Evolutionary conservation across 2,329 filamentous ascomycete species (phyloP), one percentile per base, ranked within the genome.

Genomic region (Fusarium chuoi): DNA sequence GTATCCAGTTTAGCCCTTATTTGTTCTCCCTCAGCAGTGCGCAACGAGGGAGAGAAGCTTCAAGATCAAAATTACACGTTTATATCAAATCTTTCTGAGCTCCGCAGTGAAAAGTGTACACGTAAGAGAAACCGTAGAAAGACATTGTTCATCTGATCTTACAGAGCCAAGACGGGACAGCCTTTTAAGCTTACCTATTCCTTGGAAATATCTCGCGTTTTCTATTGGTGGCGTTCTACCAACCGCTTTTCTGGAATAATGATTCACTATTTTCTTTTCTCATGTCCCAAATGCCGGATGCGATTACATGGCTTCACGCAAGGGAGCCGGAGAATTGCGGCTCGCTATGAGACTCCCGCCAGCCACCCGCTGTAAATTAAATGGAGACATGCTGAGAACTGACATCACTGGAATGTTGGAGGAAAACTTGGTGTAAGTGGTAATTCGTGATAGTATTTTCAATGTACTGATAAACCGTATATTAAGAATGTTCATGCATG

Each of bases 401-500:
- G 49, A 70, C 67, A 70, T 61, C 42, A 66, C 61, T 70, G 68
- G 66, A 70, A 70, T 61, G 67, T 28, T 33, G 33, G 4, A 56
- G 8, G 24, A 5, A 41, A 55, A 18, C 26, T 20, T 26, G 18
- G n/a, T 61, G 5, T 56, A 66, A 70, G 61, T 70, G 42, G 42
- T 70, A 55, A 42, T 55, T 61, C 48, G 14, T 66, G 35, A n/a
- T 66, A 70, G 42, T 61, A 71, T 66, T 48, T 57, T 49, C 30
- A 67, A 58, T 56, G 41, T 62, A 68, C 38, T 45, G 41, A 63
- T 56, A 71, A 74, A 71, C 61, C 55, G 55, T 72, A 45, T 71
- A 74, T 74, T 74, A 74, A 68, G 62, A 66, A 65, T 65, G 36
- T 71, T 74, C 71, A 68, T 74, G 63, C 67, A 45, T 71, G 55